Percentiles rank a stretch among this genome's conserved stretches.
Evolutionary conservation across 192 early-diverging fungal species (phyloP).

Genomic region (Dispira parvispora): DNA sequence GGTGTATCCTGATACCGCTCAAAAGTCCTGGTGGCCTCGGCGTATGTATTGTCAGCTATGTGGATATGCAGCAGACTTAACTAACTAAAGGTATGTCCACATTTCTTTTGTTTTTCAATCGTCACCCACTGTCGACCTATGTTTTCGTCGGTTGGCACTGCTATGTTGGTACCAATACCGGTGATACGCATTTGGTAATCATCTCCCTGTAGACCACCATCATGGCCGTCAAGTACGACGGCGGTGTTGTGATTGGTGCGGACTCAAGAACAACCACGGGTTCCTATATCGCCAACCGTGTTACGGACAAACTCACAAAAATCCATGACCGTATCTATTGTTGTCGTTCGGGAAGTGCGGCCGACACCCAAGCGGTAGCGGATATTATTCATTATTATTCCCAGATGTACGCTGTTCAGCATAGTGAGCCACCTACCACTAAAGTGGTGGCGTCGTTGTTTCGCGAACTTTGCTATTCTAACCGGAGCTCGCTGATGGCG

Average conservation of each 20-base stretch:
- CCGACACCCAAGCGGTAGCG: slow-evolving; percentile 96
- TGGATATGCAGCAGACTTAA: too few relatives aligned
- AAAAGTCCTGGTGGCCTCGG: too few relatives aligned
- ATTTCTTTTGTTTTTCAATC: too few relatives aligned
- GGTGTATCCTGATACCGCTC: too few relatives aligned
- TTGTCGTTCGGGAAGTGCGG: slow-evolving; percentile 93
- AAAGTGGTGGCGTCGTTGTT: slow-evolving; percentile 78
- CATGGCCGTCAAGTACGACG: slow-evolving; percentile 82
- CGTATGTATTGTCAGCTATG: too few relatives aligned
- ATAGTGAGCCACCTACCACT: slow-evolving; percentile 70
- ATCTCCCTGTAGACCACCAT: slow-evolving; percentile 64
- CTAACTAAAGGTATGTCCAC: too few relatives aligned
- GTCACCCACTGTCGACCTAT: too few relatives aligned
- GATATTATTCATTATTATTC: slow-evolving; percentile 95
- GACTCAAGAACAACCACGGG: slow-evolving; percentile 95
- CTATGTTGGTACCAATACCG: not conserved
- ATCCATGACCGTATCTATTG: slow-evolving; percentile 94
- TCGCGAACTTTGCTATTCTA: slow-evolving; percentile 85
- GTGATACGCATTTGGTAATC: slow-evolving; percentile 2
- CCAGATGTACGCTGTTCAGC: slow-evolving; percentile 81
- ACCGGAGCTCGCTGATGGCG: slow-evolving; percentile 75
- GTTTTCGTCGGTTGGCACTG: too few relatives aligned
- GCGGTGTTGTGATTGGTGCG: slow-evolving; percentile 90
- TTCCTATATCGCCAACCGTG: slow-evolving; percentile 90
- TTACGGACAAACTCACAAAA: slow-evolving; percentile 93